phyloP scores from a whole-genome alignment of 73 alveolate genomes.

The Stentor roeselii region DNA sequence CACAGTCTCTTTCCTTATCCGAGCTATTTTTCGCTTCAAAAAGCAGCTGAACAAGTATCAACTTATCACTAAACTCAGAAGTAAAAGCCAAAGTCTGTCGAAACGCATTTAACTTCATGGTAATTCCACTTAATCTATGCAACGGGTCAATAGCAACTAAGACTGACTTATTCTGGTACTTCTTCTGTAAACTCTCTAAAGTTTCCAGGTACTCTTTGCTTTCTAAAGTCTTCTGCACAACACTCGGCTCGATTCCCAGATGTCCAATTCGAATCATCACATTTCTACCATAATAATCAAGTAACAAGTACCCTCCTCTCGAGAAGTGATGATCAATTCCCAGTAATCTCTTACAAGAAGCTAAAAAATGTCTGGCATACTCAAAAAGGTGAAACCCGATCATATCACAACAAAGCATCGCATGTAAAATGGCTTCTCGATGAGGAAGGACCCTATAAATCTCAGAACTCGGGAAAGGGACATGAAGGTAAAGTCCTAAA shows the following conservation, averaged over 20 bases:
- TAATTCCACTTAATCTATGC: constrained; percentile 51
- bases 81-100: constrained; percentile 31
- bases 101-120: constrained; percentile 41
- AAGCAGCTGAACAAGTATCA: constrained; percentile 30
- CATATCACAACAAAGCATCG: constrained; percentile 67
- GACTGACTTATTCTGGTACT: constrained; percentile 25
- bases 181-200: background rate
- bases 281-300: constrained; percentile 75
- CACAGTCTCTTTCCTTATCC: constrained; percentile 26
- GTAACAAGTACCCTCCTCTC: constrained; percentile 38
- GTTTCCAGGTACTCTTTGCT: constrained; percentile 28
- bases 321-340: constrained; percentile 60
- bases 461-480: constrained; percentile 62
- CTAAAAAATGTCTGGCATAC: constrained; percentile 77
- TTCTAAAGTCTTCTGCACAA: constrained; percentile 47
- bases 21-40: constrained; percentile 33
- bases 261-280: constrained; percentile 71
- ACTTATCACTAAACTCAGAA: constrained; percentile 33
- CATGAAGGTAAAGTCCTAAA: constrained; percentile 54
- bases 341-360: constrained; percentile 66
- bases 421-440: constrained; percentile 44
- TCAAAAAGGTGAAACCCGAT: constrained; percentile 84
- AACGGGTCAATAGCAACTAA: constrained; percentile 55
- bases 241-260: constrained; percentile 66
- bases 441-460: constrained; percentile 47